A percentile compares a stretch with the other conserved stretches of the same genome.
These are phyloP conservation scores for Tylopilus orsonianus DNA, from an alignment of 1,284 basidiomycete genomes.

Conservation along the genomic window DNA sequence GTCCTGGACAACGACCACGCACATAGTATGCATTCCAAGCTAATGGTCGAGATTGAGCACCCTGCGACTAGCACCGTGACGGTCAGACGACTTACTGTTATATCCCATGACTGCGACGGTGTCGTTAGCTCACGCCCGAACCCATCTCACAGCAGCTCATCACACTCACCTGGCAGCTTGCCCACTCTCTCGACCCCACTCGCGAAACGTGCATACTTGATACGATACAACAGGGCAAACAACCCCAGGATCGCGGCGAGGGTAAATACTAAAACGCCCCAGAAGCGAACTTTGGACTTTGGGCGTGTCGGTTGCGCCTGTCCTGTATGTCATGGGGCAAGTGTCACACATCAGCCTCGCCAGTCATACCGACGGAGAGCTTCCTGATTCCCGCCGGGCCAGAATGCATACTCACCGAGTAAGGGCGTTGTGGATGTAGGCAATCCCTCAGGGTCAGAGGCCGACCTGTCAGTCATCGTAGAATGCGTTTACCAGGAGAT, in stretches of 20 bases:
- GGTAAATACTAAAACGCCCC: slow-evolving; percentile 16
- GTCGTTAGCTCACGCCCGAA: slow-evolving; percentile 10
- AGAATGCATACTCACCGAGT: slow-evolving; percentile 17
- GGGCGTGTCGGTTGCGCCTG: slow-evolving; percentile 1
- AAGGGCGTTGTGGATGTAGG: slow-evolving; percentile 22
- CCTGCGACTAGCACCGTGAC: background rate
- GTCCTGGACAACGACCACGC: slow-evolving; percentile 14
- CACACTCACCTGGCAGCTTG: slow-evolving; percentile 30
- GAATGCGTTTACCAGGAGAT: background rate
- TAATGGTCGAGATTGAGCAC: slow-evolving; percentile 22
- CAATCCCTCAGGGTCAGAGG: background rate
- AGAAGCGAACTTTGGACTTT: slow-evolving; percentile 7
- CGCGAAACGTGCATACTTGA: background rate
- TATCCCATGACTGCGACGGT: slow-evolving; percentile 31
- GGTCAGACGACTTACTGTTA: slow-evolving; percentile 28
- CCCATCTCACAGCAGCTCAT: background rate
- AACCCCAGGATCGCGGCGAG: slow-evolving; percentile 23
- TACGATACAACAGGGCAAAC: slow-evolving; percentile 12
- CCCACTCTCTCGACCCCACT: slow-evolving; percentile 19
- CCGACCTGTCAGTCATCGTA: slow-evolving; percentile 16
- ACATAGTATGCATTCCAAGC: slow-evolving; percentile 65
- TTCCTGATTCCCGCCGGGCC: background rate
- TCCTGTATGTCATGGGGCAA: slow-evolving; percentile 3
- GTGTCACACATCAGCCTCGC: slow-evolving; percentile 1
- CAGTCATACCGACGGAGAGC: background rate